Percentiles rank a stretch among this genome's conserved stretches.
These are phyloP conservation scores for Pseudevernia furfuracea DNA, from an alignment of 495 filamentous ascomycete genomes.

Conservation along the genomic window DNA sequence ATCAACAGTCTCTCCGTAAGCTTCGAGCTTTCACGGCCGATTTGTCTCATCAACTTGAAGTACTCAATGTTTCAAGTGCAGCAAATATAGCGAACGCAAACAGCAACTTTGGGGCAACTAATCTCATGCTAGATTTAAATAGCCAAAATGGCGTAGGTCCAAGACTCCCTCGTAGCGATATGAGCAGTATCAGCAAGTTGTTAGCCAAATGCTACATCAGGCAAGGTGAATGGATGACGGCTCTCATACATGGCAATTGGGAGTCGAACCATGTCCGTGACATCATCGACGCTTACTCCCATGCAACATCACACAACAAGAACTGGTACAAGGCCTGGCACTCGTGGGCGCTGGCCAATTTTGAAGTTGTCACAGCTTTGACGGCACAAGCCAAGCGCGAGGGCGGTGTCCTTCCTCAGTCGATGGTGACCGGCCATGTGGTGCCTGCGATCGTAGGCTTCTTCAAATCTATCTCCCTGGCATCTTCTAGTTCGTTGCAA, in stretches of 20 bases:
- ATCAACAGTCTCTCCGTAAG: conserved; percentile 64
- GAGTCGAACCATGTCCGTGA: conserved; percentile 62
- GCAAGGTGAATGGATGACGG: conserved; percentile 90
- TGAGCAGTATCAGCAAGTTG: conserved; percentile 52
- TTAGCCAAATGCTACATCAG: conserved; percentile 92
- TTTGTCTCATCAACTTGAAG: conserved; percentile 65
- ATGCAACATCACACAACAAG: conserved; percentile 83
- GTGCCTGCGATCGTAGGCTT: conserved; percentile 92
- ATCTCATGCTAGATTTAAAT: conserved; percentile 14
- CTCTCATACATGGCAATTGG: conserved; percentile 79
- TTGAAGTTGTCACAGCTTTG: conserved; percentile 86
- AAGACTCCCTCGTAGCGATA: conserved; percentile 33
- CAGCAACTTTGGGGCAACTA: conserved; percentile 33
- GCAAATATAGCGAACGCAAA: conserved; percentile 35
- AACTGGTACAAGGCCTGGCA: conserved; percentile 99
- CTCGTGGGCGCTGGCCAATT: conserved; percentile 97
- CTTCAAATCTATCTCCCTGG: conserved; percentile 89
- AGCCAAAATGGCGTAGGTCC: conserved; percentile 16
- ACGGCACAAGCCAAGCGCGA: conserved; percentile 55
- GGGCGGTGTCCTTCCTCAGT: conserved; percentile 45
- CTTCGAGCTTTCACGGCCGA: conserved; percentile 75
- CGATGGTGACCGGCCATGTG: conserved; percentile 74
- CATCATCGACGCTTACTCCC: conserved; percentile 76
- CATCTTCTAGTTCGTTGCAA: conserved; percentile 83
- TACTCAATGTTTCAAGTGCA: conserved; percentile 34